Evolutionary conservation across 1,284 basidiomycete genomes (phyloP), one percentile per base, ranked within the genome.

Genomic region (Marasmius sp.): DNA sequence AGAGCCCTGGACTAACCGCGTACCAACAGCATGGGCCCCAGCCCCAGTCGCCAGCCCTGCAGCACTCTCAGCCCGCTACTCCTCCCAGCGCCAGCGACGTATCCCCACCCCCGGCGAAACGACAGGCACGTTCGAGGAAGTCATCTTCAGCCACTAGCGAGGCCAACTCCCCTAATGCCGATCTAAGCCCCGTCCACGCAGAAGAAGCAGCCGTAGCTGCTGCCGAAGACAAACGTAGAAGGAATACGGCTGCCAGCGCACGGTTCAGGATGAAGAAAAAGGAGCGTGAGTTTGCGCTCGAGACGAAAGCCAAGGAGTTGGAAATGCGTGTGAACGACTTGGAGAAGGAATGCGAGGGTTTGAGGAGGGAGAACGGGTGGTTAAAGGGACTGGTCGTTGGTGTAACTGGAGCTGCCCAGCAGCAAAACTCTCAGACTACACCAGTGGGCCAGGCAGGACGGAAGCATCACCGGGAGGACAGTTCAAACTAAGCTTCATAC

Each of bases 181-280:
- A 57, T 8, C 59, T 49, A 9, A 49, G 60, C 10, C 18, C 72
- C 0, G 70, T 74, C 41, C 69, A 76, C 7, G 74, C 75, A 3
- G 76, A 66, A 47, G 60, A 68, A 11, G 51, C 59, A 16, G 37
- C 57, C 0, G 33, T 83, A 1, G 79, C 79, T 6, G 77, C 87
- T 0, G 77, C 89, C 1, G 94, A 97, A 73, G 94, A 97, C 79
- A 99, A 98, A 77, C 89, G 97, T 43, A 84, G 95, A 63, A 82
- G 97, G 53, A 99, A 99, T 75, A 99, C 97, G 0, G 95, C 95
- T 18, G 97, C 97, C 0, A 95, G 92, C 62, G 96, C 96, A 18
- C 92, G 97, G 14, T 99, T 99, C 85, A 85, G 97, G 63, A 79
- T 96, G 70, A 99, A 99, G 86, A 99, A 99, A 85, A 99, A 99